Evolutionary conservation across 106 monocot genomes (phyloP), one percentile per base, ranked within the genome.

Genomic region (Dioscorea dumetorum): DNA sequence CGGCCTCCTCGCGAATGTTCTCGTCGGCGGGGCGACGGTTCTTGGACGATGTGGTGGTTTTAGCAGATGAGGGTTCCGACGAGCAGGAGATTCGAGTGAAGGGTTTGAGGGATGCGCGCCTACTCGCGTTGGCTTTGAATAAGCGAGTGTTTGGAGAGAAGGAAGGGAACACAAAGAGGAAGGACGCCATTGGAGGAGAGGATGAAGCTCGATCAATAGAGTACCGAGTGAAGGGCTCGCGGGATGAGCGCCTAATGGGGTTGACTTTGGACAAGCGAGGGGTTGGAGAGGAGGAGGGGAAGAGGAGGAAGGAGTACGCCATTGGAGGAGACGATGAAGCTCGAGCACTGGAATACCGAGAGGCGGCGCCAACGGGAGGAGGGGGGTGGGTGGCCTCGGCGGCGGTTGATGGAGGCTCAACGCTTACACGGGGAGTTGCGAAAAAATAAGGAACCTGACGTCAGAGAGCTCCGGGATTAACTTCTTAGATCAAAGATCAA

Each of bases 1-100:
- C 63, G 10, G 88, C 91, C 71, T 91, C 91, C 66, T 95, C 85
- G 31, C 95, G 91, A 68, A 95, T 95, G 71, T 85, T 88, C 81
- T 88, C 91, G 9, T 88, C 95, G 15, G 88, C 80, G 17, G 83
- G 79, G 54, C 91, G 91, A 34, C 85, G 79, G 62, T 77, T 63
- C 33, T 79, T 56, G 54, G 54, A 54, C 18, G 54, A 54, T 5
- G 19, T 54, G 12, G 54, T 18, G 15, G 18, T 18, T 14, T 54
- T 54, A 13, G 54, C 54, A 1, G 54, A 13, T 12, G 51, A 54
- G 19, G 15, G 18, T 0, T 54, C 19, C 8, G 54, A 54, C 0
- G 54, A 54, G 54, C 15, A 54, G 54, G 15, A 54, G 54, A 54
- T 18, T 5, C 54, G 54, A 54, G 54, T 54, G 54, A 19, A 18